Evolutionary conservation across 129 eudicot genomes (phyloP), one percentile per base, ranked within the genome.

Genomic region (Flaveria ramosissima): DNA sequence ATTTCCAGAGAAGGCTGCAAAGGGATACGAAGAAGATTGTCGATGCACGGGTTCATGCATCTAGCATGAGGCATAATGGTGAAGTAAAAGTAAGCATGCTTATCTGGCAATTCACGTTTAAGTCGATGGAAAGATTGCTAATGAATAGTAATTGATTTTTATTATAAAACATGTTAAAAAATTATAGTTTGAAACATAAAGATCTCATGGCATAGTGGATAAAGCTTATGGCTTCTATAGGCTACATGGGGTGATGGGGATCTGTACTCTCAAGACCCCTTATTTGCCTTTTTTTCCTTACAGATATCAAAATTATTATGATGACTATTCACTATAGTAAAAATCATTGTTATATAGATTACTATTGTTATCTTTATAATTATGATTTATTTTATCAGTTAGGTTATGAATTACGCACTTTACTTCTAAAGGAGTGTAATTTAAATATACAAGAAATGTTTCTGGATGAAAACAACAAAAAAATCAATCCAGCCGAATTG

Each of bases 21-120:
- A 76, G 99, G 56, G 99, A 95, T 76, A 71, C 91, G 27, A 95
- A 92, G 81, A 91, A 95, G 86, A 95, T 95, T 68, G 99, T 95
- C 16, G 97, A 95, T 86, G 89, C 97, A 21, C 96, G 99, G 12
- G 88, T 94, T 72, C 87, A 79, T 81, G 90, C 90, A 79, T 87
- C 94, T 26, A 85, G 81, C 73, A 83, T 84, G 45, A 86, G 86
- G 45, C 73, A 80, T 74, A 87, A 86, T 74, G 91, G 89, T 81
- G 90, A 86, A 79, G 56, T 89, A 32, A 95, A 91, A 85, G 97
- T 91, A 75, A 75, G 85, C 66, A 67, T 62, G 73, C 64, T 68
- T 69, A 32, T 19, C 23, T 43, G 39, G 20, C 59, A 27, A 42
- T 20, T 68, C 10, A 2, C 55, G 3, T 45, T 21, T 26, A 16